A percentile compares a stretch with the other conserved stretches of the same genome.
phyloP scores from a whole-genome alignment of 2,329 filamentous ascomycete species.

The Alternaria gansuensis region DNA sequence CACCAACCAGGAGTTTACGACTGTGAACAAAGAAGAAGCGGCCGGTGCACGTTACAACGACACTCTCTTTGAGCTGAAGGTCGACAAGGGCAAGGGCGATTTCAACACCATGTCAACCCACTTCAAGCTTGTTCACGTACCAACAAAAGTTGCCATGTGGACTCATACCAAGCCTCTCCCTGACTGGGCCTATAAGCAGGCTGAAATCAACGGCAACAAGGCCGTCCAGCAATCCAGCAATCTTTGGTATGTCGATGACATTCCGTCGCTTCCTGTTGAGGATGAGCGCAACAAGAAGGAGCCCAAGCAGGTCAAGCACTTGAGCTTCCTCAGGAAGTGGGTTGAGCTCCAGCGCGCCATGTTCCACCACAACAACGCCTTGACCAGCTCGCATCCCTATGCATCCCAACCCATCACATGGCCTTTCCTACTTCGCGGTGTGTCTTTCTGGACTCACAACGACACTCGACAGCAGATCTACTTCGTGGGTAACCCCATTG shows the following conservation, averaged over 20 bases:
- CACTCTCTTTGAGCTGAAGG: conserved; percentile 89
- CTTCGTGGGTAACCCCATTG: conserved; percentile 94
- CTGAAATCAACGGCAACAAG: conserved; percentile 99
- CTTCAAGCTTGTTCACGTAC: conserved; percentile 95
- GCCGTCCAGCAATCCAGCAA: conserved; percentile 89
- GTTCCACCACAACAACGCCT: conserved; percentile 99
- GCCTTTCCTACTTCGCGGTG: conserved; percentile 95
- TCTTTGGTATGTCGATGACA: conserved; percentile 91
- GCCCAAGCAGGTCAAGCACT: conserved; percentile 77
- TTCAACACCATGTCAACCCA: conserved; percentile 91
- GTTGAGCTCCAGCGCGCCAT: conserved; percentile 96
- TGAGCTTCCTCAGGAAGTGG: conserved; percentile 94
- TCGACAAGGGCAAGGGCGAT: conserved; percentile 83
- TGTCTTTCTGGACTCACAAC: conserved; percentile 99
- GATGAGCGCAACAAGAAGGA: conserved; percentile 78
- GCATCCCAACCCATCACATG: conserved; percentile 94
- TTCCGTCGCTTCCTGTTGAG: conserved; percentile 78
- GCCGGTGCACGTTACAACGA: conserved; percentile 80
- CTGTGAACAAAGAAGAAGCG: conserved; percentile 75
- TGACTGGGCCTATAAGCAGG: conserved; percentile 96
- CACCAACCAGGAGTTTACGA: conserved; percentile 98
- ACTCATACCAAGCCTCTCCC: conserved; percentile 94
- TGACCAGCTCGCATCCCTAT: conserved; percentile 97
- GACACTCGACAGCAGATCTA: conserved; percentile 97
- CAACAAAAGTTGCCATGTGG: conserved; percentile 99